Evolutionary conservation across 371 early-diverging fungal genomes (phyloP), one percentile per base, ranked within the genome.

Genomic region (Mortierella sp.): DNA sequence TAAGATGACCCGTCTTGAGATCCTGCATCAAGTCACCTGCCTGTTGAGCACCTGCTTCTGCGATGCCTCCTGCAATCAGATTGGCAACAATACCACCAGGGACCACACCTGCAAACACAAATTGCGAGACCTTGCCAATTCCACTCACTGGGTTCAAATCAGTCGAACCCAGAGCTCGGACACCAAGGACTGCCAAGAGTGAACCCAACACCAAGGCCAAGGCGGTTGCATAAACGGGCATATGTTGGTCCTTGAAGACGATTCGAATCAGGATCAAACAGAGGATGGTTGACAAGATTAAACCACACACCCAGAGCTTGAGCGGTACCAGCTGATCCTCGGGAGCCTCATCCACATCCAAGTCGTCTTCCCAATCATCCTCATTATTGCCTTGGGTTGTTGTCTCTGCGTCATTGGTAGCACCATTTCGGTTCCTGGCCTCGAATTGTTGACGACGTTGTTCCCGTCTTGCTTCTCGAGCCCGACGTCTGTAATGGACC

Each of bases 21-120:
- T 96, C 96, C 81, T 94, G 93, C 91, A 96, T 94, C 70, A 96
- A 85, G 69, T 95, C 95, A 59, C 93, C 87, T 19, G 90, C 90
- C 84, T 89, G 89, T 58, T 87, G 88, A 23, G 86, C 88, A 43
- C 90, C 94, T 16, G 94, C 93, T 76, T 93, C 95, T 9, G 96
- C 95, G 61, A 96, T 91, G 12, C 91, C 92, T 50, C 96, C 96
- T 1, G 94, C 94, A 57, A 95, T 90, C 71, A 96, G 66, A 81
- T 96, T 95, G 44, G 92, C 93, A 3, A 91, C 87, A 57, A 92
- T 85, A 23, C 88, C 87, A 18, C 90, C 91, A 16, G 93, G 93
- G 67, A 91, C 87, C 0, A 93, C 75, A 9, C 84, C 88, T 0
- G 93, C 94, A 82, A 94, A 94, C 28, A 93, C 82, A 23, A 95